These are phyloP conservation scores for Cladosporium sp. DNA, from an alignment of 2,329 filamentous ascomycete genomes.

Conservation along the genomic window DNA sequence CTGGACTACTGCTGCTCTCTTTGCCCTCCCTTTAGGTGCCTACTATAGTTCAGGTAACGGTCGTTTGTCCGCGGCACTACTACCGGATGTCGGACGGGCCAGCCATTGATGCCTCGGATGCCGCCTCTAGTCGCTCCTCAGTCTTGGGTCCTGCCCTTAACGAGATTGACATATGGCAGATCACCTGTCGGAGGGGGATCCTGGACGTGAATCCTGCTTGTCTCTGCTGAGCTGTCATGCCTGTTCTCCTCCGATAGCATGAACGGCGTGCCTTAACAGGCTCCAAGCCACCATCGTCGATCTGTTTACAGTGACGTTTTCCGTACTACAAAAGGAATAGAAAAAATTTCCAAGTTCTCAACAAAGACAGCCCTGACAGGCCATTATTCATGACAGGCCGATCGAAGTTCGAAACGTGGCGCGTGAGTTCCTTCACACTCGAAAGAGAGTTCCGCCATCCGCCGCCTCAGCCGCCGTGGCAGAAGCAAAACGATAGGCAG, in stretches of 20 bases:
- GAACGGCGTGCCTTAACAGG: too few relatives aligned
- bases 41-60: too few relatives aligned
- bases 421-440: constrained; percentile 1
- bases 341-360: too few relatives aligned
- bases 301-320: neutral
- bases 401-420: neutral
- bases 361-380: too few relatives aligned
- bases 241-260: too few relatives aligned
- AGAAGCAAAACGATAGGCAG: neutral
- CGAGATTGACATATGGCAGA: constrained; percentile 6
- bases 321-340: too few relatives aligned
- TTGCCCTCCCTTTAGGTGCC: too few relatives aligned
- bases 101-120: too few relatives aligned
- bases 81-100: neutral
- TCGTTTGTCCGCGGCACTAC: neutral
- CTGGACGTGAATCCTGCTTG: constrained; percentile 8
- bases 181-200: neutral
- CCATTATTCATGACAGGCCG: too few relatives aligned
- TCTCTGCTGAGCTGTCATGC: too few relatives aligned
- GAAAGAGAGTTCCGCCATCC: neutral
- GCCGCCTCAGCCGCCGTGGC: neutral
- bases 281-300: neutral
- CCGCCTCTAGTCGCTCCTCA: too few relatives aligned
- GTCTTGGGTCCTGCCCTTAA: neutral
- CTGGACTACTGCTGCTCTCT: too few relatives aligned